phyloP scores from a whole-genome alignment of 805 yeast genomes.

The Ogataea trehalophila region DNA sequence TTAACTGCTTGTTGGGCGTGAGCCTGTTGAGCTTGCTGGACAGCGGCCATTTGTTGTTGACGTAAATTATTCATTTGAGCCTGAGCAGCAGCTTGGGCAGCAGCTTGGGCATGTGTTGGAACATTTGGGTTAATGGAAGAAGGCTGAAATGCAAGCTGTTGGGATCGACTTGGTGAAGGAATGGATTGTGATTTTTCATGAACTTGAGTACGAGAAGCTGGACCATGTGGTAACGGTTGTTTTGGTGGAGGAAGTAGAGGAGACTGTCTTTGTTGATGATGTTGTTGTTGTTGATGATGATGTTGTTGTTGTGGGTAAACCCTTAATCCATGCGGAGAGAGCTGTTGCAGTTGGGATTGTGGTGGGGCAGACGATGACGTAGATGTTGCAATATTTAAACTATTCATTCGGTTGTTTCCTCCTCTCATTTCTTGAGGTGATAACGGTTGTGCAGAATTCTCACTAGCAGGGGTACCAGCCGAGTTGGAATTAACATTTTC shows the following conservation, averaged over 20 bases:
- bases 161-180: slow-evolving; percentile 15
- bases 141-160: slow-evolving; percentile 7
- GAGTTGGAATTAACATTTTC: too few species aligned
- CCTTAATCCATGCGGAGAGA: background rate
- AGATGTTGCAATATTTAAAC: slow-evolving; percentile 3
- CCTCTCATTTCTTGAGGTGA: background rate
- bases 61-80: slow-evolving; percentile 25
- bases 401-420: background rate
- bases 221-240: slow-evolving; percentile 17
- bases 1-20: slow-evolving; percentile 15
- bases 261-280: slow-evolving; percentile 12
- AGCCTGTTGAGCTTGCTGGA: slow-evolving; percentile 21
- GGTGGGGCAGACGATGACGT: background rate
- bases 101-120: slow-evolving; percentile 22
- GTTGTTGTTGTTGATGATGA: slow-evolving; percentile 8
- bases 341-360: slow-evolving; percentile 12
- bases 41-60: slow-evolving; percentile 24
- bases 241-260: slow-evolving; percentile 7
- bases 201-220: slow-evolving; percentile 5
- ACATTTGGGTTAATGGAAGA: background rate
- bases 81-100: slow-evolving; percentile 26
- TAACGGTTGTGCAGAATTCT: background rate
- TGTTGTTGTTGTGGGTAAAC: slow-evolving; percentile 6
- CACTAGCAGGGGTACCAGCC: too few species aligned
- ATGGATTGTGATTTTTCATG: background rate